phyloP scores from a whole-genome alignment of 106 monocot species.

The Apostasia ramifera region DNA sequence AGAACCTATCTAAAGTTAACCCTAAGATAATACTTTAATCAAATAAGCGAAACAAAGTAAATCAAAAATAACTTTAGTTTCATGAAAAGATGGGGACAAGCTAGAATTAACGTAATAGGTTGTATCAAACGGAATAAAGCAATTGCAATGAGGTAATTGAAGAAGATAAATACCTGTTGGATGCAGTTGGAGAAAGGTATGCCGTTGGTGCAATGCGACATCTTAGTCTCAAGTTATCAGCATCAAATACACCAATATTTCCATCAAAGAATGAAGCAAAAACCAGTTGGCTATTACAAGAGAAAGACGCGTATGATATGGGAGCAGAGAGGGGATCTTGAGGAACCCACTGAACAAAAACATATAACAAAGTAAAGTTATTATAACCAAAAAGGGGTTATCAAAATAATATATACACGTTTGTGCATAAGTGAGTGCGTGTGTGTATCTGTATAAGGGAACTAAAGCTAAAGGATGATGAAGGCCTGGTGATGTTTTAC shows the following conservation, averaged over 20 bases:
- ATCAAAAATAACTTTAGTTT: too few species aligned
- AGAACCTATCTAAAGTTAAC: too few species aligned
- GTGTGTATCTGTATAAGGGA: too few species aligned
- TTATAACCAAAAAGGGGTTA: not conserved
- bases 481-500: slow-evolving; percentile 11
- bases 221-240: slow-evolving; percentile 44
- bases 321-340: slow-evolving; percentile 42
- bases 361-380: not conserved
- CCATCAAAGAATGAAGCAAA: slow-evolving; percentile 72
- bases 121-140: too few species aligned
- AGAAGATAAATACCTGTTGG: too few species aligned
- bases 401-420: too few species aligned
- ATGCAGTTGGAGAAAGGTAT: slow-evolving; percentile 37
- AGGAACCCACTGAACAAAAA: slow-evolving; percentile 36
- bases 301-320: slow-evolving; percentile 76
- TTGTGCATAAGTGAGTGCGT: too few species aligned
- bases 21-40: too few species aligned
- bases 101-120: too few species aligned
- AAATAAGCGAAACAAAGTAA: too few species aligned
- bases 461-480: not conserved
- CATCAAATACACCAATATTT: slow-evolving; percentile 56
- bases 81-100: too few species aligned
- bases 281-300: slow-evolving; percentile 81
- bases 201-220: slow-evolving; percentile 72
- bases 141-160: too few species aligned